phyloP scores from a whole-genome alignment of 1,139 yeast species.

The Diutina sp. region DNA sequence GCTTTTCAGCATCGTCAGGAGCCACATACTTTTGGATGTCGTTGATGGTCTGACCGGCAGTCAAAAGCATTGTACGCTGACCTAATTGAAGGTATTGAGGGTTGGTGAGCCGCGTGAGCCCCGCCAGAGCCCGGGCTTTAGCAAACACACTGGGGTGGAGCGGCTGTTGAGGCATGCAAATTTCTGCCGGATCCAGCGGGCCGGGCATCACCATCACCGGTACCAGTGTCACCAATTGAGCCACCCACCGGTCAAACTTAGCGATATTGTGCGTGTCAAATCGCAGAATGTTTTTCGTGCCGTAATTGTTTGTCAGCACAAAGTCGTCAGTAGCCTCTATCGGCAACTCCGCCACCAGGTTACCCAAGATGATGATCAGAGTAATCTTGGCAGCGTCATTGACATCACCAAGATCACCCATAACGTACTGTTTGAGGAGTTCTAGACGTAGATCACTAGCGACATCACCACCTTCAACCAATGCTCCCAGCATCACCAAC shows the following conservation, averaged over 20 bases:
- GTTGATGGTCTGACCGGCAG: slow-evolving; percentile 74
- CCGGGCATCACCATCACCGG: slow-evolving; percentile 84
- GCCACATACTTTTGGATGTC: slow-evolving; percentile 61
- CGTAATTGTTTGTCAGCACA: slow-evolving; percentile 30
- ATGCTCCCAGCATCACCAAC: slow-evolving; percentile 59
- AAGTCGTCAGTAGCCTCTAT: slow-evolving; percentile 19
- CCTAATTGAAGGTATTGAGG: slow-evolving; percentile 54
- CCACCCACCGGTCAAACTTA: slow-evolving; percentile 43
- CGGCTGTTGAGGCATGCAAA: slow-evolving; percentile 82
- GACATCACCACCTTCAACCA: slow-evolving; percentile 31
- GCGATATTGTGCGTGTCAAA: slow-evolving; percentile 29
- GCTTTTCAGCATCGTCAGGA: slow-evolving; percentile 9
- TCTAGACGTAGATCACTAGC: slow-evolving; percentile 35
- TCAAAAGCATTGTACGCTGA: slow-evolving; percentile 48
- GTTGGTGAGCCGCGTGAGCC: slow-evolving; percentile 36
- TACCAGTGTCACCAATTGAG: slow-evolving; percentile 44
- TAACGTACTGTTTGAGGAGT: slow-evolving; percentile 55
- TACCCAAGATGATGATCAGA: slow-evolving; percentile 62
- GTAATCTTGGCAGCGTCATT: slow-evolving; percentile 26
- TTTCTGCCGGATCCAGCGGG: slow-evolving; percentile 66
- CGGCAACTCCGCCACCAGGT: slow-evolving; percentile 36
- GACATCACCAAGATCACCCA: slow-evolving; percentile 49
- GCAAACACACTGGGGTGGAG: slow-evolving; percentile 60
- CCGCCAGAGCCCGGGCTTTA: not conserved
- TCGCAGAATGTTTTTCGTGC: slow-evolving; percentile 38